These are phyloP conservation scores for Clonostachys byssicola DNA, from an alignment of 2,329 filamentous ascomycete species.

Conservation along the genomic window DNA sequence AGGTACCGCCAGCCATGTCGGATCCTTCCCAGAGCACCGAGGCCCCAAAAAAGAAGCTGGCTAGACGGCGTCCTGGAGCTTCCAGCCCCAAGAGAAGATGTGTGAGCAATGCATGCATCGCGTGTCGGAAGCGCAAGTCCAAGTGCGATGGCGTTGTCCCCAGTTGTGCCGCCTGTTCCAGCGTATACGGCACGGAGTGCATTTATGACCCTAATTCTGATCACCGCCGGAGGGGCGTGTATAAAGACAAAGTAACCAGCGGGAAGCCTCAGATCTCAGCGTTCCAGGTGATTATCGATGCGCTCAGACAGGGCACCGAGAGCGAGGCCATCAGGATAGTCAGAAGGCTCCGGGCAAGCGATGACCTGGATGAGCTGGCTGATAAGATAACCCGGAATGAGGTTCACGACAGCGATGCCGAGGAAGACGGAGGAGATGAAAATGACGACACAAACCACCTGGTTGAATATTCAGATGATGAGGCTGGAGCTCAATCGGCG, in stretches of 20 bases:
- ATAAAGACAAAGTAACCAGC: constrained; percentile 87
- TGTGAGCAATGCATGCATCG: constrained; percentile 81
- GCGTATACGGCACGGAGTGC: constrained; percentile 87
- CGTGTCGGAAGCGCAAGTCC: constrained; percentile 73
- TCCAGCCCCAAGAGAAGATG: constrained; percentile 62
- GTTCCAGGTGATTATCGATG: constrained; percentile 86
- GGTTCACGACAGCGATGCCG: constrained; percentile 1
- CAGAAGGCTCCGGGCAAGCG: constrained; percentile 82
- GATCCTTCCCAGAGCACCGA: neutral
- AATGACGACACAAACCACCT: constrained; percentile 35
- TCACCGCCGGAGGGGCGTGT: constrained; percentile 92
- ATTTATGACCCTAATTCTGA: constrained; percentile 96
- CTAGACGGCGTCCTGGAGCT: constrained; percentile 42
- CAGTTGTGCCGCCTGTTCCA: constrained; percentile 91
- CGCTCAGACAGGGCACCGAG: constrained; percentile 86
- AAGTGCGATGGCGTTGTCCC: constrained; percentile 92
- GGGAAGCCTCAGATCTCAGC: constrained; percentile 85
- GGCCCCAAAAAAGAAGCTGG: constrained; percentile 31
- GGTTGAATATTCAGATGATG: constrained; percentile 26
- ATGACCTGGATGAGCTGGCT: constrained; percentile 56
- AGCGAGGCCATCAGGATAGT: constrained; percentile 80
- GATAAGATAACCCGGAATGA: constrained; percentile 39
- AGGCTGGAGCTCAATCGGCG: constrained; percentile 32
- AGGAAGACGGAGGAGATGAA: constrained; percentile 19
- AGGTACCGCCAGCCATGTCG: too few relatives aligned